Evolutionary conservation across 257 asterid species (phyloP), one percentile per base, ranked within the genome.

Genomic region (Mentha longifolia): DNA sequence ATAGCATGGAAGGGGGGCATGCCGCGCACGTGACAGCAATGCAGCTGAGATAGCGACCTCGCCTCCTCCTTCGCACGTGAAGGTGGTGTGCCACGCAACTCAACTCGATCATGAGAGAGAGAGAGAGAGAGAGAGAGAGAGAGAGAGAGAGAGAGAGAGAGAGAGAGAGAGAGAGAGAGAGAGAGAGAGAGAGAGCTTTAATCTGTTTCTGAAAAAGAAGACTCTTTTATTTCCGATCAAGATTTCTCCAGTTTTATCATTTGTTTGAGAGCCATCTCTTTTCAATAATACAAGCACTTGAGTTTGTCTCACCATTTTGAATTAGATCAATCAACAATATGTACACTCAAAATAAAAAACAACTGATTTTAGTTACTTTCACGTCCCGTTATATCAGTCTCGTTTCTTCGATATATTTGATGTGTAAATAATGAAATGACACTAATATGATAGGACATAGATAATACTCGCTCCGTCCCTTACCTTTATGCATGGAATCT

Each of bases 11-110:
- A 20, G 25, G 51, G 51, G 60, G 68, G 80, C 77, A 70, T 65
- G 79, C 76, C 35, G 37, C 0, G 78, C 83, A 81, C 83, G 83
- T 75, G 85, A 81, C 69, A 77, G 61, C 77, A 63, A 55, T 42
- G 39, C 75, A 67, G 57, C 15, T 61, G 46, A 39, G 78, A 77
- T 61, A 77, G 82, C 54, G 76, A 71, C 49, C 54, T 66, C 41
- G 35, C 60, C 42, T 61, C 70, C 70, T 22, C 67, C 67, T 6
- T n/a, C 73, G 81, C 83, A 78, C 85, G 81, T 81, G 85, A 71
- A 67, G 75, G 39, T 55, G 60, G 35, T 25, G 64, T 61, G 74
- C 46, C 66, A 43, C 15, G 47, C 70, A n/a, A 62, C 46, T 19
- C 65, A 3, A 22, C 2, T 4, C 4, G 37, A 35, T 35, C 39